These are phyloP conservation scores for Chamaecyparis obtusa DNA, from an alignment of 75 land plant genomes.

Conservation along the genomic window DNA sequence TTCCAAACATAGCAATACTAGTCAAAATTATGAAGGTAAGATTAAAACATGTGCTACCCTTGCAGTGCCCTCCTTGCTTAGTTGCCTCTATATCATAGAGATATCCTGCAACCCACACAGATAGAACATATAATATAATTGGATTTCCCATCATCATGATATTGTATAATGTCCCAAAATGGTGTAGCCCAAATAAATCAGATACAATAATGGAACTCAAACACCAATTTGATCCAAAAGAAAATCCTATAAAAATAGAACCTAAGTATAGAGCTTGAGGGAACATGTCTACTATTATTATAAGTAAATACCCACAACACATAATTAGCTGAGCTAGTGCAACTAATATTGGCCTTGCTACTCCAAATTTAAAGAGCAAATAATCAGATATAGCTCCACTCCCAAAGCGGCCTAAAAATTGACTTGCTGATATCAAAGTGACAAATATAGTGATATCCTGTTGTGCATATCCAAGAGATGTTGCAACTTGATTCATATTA, in stretches of 20 bases:
- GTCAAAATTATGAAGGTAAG: too few species aligned
- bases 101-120: too few species aligned
- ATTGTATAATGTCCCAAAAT: conserved; percentile 34
- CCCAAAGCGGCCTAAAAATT: conserved; percentile 29
- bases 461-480: conserved; percentile 15
- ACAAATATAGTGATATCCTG: conserved; percentile 20
- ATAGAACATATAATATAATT: too few species aligned
- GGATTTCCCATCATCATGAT: not conserved
- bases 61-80: too few species aligned
- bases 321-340: conserved; percentile 3
- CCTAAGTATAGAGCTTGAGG: conserved; percentile 20
- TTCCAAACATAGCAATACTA: not conserved
- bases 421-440: conserved; percentile 26
- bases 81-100: too few species aligned
- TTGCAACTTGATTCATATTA: not conserved
- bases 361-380: conserved; percentile 8
- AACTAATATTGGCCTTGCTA: conserved; percentile 17
- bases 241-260: conserved; percentile 23
- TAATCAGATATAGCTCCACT: conserved; percentile 16
- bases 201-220: conserved; percentile 24
- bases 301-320: conserved; percentile 14
- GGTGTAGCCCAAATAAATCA: conserved; percentile 22
- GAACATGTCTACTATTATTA: not conserved
- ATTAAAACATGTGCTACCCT: too few species aligned
- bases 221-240: conserved; percentile 28